Evolutionary conservation across 371 early-diverging fungal species (phyloP).

Genomic region (Apophysomyces sp.): DNA sequence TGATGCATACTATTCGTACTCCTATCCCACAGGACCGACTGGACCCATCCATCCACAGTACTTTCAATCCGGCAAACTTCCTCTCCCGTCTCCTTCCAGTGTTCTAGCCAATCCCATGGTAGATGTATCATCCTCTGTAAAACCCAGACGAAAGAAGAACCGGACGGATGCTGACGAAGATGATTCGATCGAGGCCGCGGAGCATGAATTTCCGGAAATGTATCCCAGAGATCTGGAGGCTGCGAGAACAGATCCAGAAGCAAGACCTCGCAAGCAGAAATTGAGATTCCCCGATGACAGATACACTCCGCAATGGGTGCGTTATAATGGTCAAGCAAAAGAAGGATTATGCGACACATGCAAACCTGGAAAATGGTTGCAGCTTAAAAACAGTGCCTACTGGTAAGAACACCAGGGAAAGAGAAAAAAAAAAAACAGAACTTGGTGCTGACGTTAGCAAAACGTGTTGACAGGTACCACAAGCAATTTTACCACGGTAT

Average conservation of each 20-base stretch:
- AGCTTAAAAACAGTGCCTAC: constrained; percentile 91
- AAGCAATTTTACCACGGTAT: constrained; percentile 90
- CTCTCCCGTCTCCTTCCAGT: neutral
- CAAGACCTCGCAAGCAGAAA: constrained; percentile 64
- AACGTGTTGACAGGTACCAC: constrained; percentile 63
- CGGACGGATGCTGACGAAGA: constrained; percentile 25
- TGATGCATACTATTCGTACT: constrained; percentile 9
- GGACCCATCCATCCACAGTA: neutral
- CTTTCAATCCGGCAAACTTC: neutral
- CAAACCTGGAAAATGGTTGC: constrained; percentile 85
- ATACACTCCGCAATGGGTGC: constrained; percentile 89
- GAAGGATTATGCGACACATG: constrained; percentile 91
- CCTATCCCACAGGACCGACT: neutral
- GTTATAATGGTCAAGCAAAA: constrained; percentile 74
- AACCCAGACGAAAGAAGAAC: constrained; percentile 22
- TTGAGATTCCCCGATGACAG: constrained; percentile 73
- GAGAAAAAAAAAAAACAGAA: neutral
- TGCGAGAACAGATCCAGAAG: constrained; percentile 42
- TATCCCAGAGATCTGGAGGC: constrained; percentile 41
- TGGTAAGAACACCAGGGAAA: constrained; percentile 63
- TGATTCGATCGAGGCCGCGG: constrained; percentile 24
- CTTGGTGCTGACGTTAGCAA: neutral
- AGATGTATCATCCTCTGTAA: neutral
- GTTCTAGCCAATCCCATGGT: neutral
- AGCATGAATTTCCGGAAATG: constrained; percentile 47